Evolutionary conservation across 805 yeast genomes (phyloP).

Genomic region (Maudiozyma bulderi): DNA sequence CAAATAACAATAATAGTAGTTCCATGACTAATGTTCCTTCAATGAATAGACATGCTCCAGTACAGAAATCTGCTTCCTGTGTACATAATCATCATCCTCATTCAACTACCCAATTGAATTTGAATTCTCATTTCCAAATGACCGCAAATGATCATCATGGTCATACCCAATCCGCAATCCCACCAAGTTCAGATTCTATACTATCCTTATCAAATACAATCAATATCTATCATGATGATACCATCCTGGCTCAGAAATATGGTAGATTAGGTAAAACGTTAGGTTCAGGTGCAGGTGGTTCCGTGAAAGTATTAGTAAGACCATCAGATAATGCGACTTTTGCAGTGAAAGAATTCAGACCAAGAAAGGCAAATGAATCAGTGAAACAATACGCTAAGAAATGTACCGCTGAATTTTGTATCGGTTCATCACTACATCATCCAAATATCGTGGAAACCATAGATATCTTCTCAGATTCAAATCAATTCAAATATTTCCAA

Average conservation of each 20-base stretch:
- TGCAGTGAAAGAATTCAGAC: conserved; percentile 78
- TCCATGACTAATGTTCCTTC: background rate
- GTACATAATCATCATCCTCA: conserved; percentile 9
- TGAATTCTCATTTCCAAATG: conserved; percentile 8
- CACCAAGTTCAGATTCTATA: conserved; percentile 29
- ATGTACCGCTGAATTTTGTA: conserved; percentile 82
- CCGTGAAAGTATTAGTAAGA: conserved; percentile 62
- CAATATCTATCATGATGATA: conserved; percentile 41
- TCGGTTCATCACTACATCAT: conserved; percentile 73
- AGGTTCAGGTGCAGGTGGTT: conserved; percentile 86
- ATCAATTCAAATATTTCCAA: conserved; percentile 63
- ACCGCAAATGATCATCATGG: conserved; percentile 13
- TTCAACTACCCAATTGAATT: conserved; percentile 11
- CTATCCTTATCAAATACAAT: conserved; percentile 26
- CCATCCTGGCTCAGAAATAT: conserved; percentile 48
- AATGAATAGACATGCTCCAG: background rate
- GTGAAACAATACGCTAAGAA: conserved; percentile 74
- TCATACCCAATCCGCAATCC: conserved; percentile 30
- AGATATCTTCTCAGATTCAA: conserved; percentile 50
- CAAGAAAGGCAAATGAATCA: conserved; percentile 59
- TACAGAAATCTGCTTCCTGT: background rate
- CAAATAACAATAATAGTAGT: background rate
- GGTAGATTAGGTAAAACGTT: conserved; percentile 65
- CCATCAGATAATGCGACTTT: conserved; percentile 61
- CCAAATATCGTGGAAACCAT: conserved; percentile 72